A percentile compares a stretch with the other conserved stretches of the same genome.
These are phyloP conservation scores for Trichoderma oligosporum DNA, from an alignment of 2,329 filamentous ascomycete species.

Conservation along the genomic window DNA sequence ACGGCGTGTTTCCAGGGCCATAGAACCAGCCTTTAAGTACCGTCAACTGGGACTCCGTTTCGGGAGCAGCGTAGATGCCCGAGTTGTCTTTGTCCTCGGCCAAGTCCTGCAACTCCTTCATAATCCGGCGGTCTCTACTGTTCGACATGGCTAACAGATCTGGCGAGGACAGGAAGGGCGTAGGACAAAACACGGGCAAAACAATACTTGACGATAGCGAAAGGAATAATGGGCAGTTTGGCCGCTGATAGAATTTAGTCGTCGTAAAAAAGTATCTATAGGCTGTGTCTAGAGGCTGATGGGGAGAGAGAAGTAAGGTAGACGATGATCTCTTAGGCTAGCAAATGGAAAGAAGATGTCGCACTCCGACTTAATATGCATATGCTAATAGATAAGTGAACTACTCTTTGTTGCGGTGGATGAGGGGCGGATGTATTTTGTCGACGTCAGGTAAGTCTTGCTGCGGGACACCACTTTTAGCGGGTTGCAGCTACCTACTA, in stretches of 20 bases:
- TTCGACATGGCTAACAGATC: constrained; percentile 41
- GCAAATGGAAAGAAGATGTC: background rate
- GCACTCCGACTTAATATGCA: no score
- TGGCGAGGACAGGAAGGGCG: background rate
- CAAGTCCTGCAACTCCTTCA: constrained; percentile 76
- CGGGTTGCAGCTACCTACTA: background rate
- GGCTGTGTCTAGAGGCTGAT: no score
- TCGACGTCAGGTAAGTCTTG: background rate
- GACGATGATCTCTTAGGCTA: no score
- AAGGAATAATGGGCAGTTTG: background rate
- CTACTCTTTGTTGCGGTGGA: background rate
- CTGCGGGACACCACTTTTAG: background rate
- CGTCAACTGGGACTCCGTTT: constrained; percentile 66
- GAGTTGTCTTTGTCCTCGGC: constrained; percentile 67
- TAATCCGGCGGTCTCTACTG: constrained; percentile 57
- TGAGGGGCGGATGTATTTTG: constrained; percentile 1
- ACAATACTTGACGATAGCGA: background rate
- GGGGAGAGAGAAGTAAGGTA: background rate
- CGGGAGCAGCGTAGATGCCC: constrained; percentile 66
- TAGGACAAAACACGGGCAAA: background rate
- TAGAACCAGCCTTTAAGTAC: constrained; percentile 79
- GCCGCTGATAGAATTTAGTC: no score
- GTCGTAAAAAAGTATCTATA: no score
- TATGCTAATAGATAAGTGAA: no score
- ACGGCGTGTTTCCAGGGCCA: constrained; percentile 88